Evolutionary conservation across 2,329 filamentous ascomycete species (phyloP).

Genomic region (Stagonosporopsis cucurbitacearum): DNA sequence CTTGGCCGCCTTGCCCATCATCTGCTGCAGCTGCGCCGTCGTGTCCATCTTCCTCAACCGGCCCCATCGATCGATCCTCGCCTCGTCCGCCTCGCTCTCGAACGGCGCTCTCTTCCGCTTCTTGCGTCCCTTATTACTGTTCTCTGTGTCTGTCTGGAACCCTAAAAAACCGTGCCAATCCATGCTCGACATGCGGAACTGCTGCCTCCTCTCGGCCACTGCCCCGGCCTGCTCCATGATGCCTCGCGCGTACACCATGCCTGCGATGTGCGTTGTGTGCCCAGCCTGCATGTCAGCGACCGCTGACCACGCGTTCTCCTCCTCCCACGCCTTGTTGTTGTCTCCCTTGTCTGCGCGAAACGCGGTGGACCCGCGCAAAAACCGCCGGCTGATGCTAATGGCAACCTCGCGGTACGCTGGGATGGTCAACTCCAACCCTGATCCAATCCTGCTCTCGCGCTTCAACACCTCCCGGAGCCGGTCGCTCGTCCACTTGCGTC

Average conservation of each 20-base stretch:
- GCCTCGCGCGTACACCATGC: constrained; percentile 19
- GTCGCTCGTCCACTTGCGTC: constrained; percentile 19
- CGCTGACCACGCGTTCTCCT: constrained; percentile 13
- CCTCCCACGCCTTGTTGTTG: constrained; percentile 15
- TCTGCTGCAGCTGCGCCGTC: not conserved
- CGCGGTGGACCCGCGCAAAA: constrained; percentile 20
- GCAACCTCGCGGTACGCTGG: constrained; percentile 22
- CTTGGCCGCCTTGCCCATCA: not conserved
- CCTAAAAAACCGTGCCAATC: constrained; percentile 29
- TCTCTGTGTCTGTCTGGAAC: constrained; percentile 7
- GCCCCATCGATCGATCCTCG: not conserved
- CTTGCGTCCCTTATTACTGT: not conserved
- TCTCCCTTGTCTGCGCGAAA: constrained; percentile 23
- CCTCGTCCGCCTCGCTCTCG: not conserved
- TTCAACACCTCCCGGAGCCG: constrained; percentile 18
- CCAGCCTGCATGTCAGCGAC: constrained; percentile 17
- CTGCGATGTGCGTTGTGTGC: constrained; percentile 17
- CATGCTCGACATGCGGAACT: constrained; percentile 21
- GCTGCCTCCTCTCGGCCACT: constrained; percentile 11
- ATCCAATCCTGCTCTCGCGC: constrained; percentile 16
- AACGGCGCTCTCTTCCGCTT: not conserved
- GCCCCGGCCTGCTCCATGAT: constrained; percentile 22
- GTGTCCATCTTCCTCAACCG: not conserved
- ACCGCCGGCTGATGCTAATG: constrained; percentile 26
- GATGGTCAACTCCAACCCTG: constrained; percentile 20